Evolutionary conservation across 164 flowering plant genomes (phyloP).

Genomic region (Umbilicus rupestris): DNA sequence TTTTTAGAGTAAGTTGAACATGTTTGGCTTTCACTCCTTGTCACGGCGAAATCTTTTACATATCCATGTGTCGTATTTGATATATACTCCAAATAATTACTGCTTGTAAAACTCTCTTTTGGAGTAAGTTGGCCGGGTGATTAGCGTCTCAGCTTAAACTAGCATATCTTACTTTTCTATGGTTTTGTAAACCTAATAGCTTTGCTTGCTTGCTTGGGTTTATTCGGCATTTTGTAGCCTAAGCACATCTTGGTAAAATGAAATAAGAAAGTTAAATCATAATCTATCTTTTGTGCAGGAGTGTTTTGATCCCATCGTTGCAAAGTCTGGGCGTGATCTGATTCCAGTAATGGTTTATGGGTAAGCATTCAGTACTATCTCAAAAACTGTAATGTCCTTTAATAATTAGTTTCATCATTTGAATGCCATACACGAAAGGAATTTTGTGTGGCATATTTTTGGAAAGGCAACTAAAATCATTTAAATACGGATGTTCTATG

Average conservation of each 20-base stretch:
- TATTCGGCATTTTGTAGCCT: too few species aligned
- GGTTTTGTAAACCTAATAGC: background rate
- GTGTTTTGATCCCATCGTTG: constrained; percentile 82
- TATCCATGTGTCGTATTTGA: background rate
- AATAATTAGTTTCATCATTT: background rate
- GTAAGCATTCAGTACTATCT: constrained; percentile 29
- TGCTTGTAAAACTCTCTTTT: background rate
- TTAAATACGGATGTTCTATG: background rate
- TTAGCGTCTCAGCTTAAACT: background rate
- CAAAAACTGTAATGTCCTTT: background rate
- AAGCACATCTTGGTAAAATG: background rate
- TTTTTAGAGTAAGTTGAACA: constrained; percentile 50
- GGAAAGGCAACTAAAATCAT: background rate
- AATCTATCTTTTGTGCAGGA: constrained; percentile 36
- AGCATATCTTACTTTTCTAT: background rate
- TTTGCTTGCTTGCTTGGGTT: background rate
- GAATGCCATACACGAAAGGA: background rate
- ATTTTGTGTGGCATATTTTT: background rate
- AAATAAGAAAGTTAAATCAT: background rate
- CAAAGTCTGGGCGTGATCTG: constrained; percentile 63
- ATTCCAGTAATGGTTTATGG: constrained; percentile 94
- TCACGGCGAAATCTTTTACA: background rate
- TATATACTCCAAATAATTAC: background rate
- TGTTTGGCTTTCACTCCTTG: too few species aligned
- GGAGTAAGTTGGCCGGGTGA: background rate